phyloP scores from a whole-genome alignment of 768 basidiomycete species.

The Crepidotus variabilis region DNA sequence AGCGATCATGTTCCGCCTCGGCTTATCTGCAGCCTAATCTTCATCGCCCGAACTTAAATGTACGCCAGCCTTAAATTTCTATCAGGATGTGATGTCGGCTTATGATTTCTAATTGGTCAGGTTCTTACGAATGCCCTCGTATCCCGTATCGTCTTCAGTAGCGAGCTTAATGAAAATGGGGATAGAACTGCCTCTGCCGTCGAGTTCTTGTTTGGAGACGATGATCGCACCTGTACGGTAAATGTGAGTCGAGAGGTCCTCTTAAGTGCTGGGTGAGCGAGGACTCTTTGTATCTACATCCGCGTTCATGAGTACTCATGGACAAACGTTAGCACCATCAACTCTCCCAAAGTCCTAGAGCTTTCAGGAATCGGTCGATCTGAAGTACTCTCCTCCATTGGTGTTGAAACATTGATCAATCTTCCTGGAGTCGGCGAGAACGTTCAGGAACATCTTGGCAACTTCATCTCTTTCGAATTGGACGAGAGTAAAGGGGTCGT shows the following conservation, averaged over 20 bases:
- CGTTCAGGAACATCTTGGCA: constrained; percentile 12
- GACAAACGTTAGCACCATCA: constrained; percentile 17
- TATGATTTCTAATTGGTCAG: neutral
- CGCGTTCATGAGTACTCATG: too few relatives aligned
- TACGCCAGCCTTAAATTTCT: constrained; percentile 50
- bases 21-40: constrained; percentile 62
- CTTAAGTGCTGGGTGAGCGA: constrained; percentile 42
- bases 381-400: constrained; percentile 43
- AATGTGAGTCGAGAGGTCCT: constrained; percentile 59
- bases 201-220: constrained; percentile 32
- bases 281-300: constrained; percentile 29
- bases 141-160: constrained; percentile 6
- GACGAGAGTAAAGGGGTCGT: neutral
- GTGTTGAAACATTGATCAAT: constrained; percentile 37
- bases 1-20: constrained; percentile 58
- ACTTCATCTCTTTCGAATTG: constrained; percentile 6
- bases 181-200: constrained; percentile 24
- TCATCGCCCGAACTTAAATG: constrained; percentile 52
- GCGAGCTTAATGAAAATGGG: neutral
- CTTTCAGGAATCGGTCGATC: constrained; percentile 53
- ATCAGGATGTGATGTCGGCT: constrained; percentile 26
- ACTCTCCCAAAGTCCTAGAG: constrained; percentile 48
- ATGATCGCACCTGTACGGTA: constrained; percentile 28
- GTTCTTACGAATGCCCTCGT: constrained; percentile 20
- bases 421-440: constrained; percentile 60